Percentiles rank a stretch among this genome's conserved stretches.
These are phyloP conservation scores for Penicillium brevicompactum DNA, from an alignment of 2,329 filamentous ascomycete genomes.

Conservation along the genomic window DNA sequence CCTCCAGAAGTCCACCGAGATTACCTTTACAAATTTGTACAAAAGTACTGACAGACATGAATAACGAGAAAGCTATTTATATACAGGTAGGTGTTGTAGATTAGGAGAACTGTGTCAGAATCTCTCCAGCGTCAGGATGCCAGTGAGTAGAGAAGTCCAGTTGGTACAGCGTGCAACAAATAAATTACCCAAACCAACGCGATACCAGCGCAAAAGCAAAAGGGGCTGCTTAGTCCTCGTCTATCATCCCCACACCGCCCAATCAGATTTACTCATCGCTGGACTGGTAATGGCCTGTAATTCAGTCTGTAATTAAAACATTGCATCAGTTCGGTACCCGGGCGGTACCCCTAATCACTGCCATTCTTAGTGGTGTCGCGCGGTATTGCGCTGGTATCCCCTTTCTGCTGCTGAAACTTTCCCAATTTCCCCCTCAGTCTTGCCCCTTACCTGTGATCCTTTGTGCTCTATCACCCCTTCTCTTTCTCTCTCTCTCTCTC, in stretches of 20 bases:
- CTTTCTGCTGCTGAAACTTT: constrained; percentile 30
- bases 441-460: constrained; percentile 24
- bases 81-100: too few species aligned
- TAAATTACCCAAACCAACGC: background rate
- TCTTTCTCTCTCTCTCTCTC: constrained; percentile 18
- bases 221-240: constrained; percentile 6
- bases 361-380: background rate
- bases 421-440: constrained; percentile 23
- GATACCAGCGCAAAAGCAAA: constrained; percentile 1
- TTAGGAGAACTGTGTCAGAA: too few species aligned
- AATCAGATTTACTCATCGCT: constrained; percentile 2
- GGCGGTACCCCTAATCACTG: background rate
- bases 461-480: constrained; percentile 17
- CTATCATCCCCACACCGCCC: constrained; percentile 2
- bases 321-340: background rate
- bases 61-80: too few species aligned
- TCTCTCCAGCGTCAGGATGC: too few species aligned
- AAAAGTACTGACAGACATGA: too few species aligned
- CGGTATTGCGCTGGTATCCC: constrained; percentile 22
- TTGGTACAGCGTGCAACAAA: background rate
- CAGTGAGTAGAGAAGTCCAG: background rate
- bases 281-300: constrained; percentile 3
- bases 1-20: background rate
- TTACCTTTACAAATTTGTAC: background rate
- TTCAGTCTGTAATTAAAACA: background rate